These are phyloP conservation scores for Lachnellula cervina DNA, from an alignment of 2,329 filamentous ascomycete genomes.

Conservation along the genomic window DNA sequence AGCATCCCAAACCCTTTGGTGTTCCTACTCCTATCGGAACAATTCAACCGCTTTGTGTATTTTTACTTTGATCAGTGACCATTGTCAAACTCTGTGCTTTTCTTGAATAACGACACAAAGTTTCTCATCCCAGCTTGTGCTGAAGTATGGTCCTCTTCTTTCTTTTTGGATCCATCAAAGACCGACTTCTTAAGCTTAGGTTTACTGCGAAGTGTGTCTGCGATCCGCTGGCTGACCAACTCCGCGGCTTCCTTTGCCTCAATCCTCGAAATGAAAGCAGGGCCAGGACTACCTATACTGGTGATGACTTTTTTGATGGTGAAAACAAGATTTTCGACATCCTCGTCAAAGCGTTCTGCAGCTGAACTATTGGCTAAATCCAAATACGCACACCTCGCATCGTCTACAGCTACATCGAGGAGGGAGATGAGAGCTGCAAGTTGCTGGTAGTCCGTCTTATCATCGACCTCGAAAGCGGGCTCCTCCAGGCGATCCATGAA, in stretches of 20 bases:
- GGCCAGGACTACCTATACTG: slow-evolving; percentile 69
- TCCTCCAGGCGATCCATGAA: slow-evolving; percentile 43
- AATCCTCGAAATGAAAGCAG: slow-evolving; percentile 65
- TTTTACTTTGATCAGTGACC: slow-evolving; percentile 1
- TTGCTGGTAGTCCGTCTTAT: slow-evolving; percentile 61
- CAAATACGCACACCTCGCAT: slow-evolving; percentile 40
- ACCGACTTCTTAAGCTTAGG: slow-evolving; percentile 64
- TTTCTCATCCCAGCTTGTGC: slow-evolving; percentile 25
- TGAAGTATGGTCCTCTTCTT: slow-evolving; percentile 34
- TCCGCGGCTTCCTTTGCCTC: slow-evolving; percentile 75
- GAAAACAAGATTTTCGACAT: slow-evolving; percentile 62
- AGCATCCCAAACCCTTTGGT: slow-evolving; percentile 3
- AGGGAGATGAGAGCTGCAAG: slow-evolving; percentile 62
- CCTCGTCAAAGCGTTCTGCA: slow-evolving; percentile 59
- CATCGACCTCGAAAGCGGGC: slow-evolving; percentile 48
- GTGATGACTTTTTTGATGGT: slow-evolving; percentile 53
- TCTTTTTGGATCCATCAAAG: slow-evolving; percentile 33
- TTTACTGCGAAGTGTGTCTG: slow-evolving; percentile 63
- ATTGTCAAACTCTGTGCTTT: background rate
- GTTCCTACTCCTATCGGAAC: background rate
- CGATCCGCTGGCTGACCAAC: slow-evolving; percentile 66
- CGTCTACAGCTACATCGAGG: slow-evolving; percentile 71
- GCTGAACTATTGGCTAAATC: slow-evolving; percentile 30
- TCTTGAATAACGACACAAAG: slow-evolving; percentile 16
- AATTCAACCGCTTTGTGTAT: background rate